Evolutionary conservation across 164 flowering plant genomes (phyloP), one percentile per base, ranked within the genome.

Genomic region (Echeveria elegans): DNA sequence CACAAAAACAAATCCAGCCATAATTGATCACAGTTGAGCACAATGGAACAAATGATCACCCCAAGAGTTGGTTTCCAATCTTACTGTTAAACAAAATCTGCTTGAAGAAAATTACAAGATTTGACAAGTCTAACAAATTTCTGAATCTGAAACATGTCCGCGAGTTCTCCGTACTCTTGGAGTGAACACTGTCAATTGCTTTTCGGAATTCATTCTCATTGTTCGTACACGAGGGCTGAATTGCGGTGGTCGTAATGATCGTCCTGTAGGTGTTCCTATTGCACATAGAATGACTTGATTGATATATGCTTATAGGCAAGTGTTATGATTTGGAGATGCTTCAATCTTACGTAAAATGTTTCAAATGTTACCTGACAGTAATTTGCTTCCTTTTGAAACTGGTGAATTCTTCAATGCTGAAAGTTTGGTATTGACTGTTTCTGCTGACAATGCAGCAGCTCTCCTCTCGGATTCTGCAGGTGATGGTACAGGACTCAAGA

Each of bases 141-240:
- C 96, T 1, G 96, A 87, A 76, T 91, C 93, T 63, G 97, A 91
- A 65, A 75, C 81, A 73, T 83, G 88, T 29, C 89, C 90, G 1
- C 85, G 78, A 60, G 63, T 38, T 76, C 87, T 76, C 21, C 84
- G 70, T 37, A 78, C 64, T 72, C 69, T 82, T 52, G 90, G 86
- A 66, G 81, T 82, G 66, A 67, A 62, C 41, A 60, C 43, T 65
- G 71, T 66, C 34, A 79, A 67, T 38, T 77, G 84, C 66, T 76
- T 76, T 68, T 82, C 93, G 1, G 89, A 81, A 36, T 68, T 81
- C 76, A 75, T 73, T 69, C 87, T 76, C 71, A 82, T 56, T 63
- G 80, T 77, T 0, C 84, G 79, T 24, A 82, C 77, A 21, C 78
- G 69, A 16, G 87, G 65, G 2, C 48, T 64, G 59, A 80, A 28